Evolutionary conservation across 371 early-diverging fungal genomes (phyloP), one percentile per base, ranked within the genome.

Genomic region (Syncephalastrum sp.): DNA sequence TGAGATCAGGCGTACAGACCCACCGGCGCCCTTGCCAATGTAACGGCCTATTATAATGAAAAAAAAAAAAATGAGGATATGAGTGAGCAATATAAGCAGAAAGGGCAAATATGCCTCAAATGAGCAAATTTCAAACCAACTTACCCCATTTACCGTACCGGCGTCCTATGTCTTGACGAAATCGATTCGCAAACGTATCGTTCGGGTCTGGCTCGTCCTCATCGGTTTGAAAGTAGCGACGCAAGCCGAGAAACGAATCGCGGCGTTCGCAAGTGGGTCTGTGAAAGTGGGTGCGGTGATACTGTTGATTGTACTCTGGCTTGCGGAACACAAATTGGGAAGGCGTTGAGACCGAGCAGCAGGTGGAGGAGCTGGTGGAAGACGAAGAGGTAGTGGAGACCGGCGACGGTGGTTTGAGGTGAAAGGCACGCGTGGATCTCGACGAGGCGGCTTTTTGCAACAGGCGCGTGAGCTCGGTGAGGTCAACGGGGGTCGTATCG

Each of bases 1-100:
- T 33, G 38, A 33, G 21, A 83, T 71, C n/a, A 90, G 66, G 8
- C 88, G 83, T 15, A 91, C 91, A 1, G 86, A 85, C 16, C 91
- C 91, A 27, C 90, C 90, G 8, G 89, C 85, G 29, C 90, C 91
- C 50, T 83, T 79, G 43, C 91, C 91, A 25, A 91, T 82, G 53
- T 85, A 83, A 56, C 82, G 84, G 50, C 83, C 83, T 65, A 68
- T 29, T 12, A 48, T 23, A 59, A 23, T 41, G 15, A 15, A 21
- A 45, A 16, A 33, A 33, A 8, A 33, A 33, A 33, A 33, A 21
- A 21, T 21, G 38, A 33, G 38, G 8, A 33, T 33, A 33, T 33
- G 38, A 8, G 38, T 33, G 38, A 33, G 38, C 38, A 33, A 33
- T n/a, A 13, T 46, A 21, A 58, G 44, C 21, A 42, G 38, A 5